Conservation (phyloP, 2,329 filamentous ascomycete genomes). For the Arthrobotrys sphaeroides region DNA sequence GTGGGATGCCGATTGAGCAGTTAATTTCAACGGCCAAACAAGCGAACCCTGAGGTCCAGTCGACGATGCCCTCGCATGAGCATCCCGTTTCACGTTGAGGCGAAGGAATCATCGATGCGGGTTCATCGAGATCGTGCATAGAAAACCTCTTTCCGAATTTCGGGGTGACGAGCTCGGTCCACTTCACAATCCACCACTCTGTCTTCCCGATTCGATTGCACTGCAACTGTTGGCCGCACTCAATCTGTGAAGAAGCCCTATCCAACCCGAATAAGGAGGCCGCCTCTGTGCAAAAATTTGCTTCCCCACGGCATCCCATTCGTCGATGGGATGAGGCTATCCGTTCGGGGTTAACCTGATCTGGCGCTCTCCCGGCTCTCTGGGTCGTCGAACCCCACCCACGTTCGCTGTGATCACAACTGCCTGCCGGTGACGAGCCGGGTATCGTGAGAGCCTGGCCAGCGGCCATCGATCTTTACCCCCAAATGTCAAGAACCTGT, state of each 20-base stretch:
- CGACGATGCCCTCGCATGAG: background rate
- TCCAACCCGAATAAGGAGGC: constrained; percentile 20
- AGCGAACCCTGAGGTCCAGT: constrained; percentile 29
- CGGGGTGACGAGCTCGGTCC: constrained; percentile 27
- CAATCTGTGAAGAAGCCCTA: constrained; percentile 12
- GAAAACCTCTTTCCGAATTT: constrained; percentile 6
- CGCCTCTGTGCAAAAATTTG: constrained; percentile 43
- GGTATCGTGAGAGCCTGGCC: background rate
- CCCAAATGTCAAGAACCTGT: constrained; percentile 7
- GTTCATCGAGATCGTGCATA: constrained; percentile 5
- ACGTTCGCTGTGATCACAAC: constrained; percentile 30
- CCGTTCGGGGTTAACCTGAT: constrained; percentile 23
- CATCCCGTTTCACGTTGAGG: background rate
- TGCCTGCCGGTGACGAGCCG: constrained; percentile 20
- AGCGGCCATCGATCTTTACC: background rate
- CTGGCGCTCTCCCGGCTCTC: constrained; percentile 19
- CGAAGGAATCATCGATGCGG: background rate
- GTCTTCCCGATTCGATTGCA: no score
- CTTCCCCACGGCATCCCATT: constrained; percentile 50
- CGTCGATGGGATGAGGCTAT: constrained; percentile 22
- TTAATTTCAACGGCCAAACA: constrained; percentile 50
- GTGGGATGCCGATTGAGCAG: constrained; percentile 29
- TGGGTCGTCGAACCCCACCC: constrained; percentile 34
- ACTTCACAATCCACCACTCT: background rate
- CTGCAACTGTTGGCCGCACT: constrained; percentile 6